Evolutionary conservation across 1,284 basidiomycete genomes (phyloP).

Genomic region (Mycena sp.): DNA sequence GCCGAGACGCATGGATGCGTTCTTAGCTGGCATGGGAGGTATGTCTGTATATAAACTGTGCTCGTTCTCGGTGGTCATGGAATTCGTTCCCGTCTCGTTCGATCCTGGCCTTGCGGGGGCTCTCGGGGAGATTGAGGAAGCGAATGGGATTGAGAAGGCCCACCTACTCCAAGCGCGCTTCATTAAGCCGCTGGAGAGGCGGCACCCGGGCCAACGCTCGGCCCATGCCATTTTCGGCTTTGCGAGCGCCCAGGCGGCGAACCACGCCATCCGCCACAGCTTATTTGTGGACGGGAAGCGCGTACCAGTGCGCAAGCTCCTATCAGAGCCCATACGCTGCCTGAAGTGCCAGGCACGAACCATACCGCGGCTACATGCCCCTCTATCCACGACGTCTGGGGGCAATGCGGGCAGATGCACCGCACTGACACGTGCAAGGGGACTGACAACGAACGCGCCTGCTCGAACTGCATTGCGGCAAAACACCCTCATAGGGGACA

Average conservation of each 20-base stretch:
- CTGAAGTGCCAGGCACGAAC: constrained; percentile 1
- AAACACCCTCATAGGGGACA: constrained; percentile 10
- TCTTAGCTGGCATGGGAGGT: not conserved
- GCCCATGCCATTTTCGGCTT: not conserved
- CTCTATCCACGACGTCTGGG: constrained; percentile 4
- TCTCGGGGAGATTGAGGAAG: not conserved
- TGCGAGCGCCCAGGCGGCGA: not conserved
- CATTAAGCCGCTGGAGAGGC: not conserved
- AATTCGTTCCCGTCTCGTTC: constrained; percentile 8
- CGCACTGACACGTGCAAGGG: constrained; percentile 9
- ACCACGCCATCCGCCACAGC: not conserved
- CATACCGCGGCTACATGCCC: constrained; percentile 1
- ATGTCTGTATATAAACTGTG: not conserved
- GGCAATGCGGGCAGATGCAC: constrained; percentile 15
- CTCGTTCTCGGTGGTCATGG: not conserved
- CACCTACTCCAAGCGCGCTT: not conserved
- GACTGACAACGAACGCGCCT: not conserved
- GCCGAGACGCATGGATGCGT: not conserved
- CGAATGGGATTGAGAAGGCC: not conserved
- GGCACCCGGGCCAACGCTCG: not conserved
- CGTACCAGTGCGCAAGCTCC: not conserved
- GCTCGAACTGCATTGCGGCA: constrained; percentile 15
- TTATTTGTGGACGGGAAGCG: not conserved
- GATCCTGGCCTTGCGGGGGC: not conserved
- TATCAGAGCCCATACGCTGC: not conserved